These are phyloP conservation scores for Lobosporangium transversale DNA, from an alignment of 192 early-diverging fungal species.

Conservation along the genomic window DNA sequence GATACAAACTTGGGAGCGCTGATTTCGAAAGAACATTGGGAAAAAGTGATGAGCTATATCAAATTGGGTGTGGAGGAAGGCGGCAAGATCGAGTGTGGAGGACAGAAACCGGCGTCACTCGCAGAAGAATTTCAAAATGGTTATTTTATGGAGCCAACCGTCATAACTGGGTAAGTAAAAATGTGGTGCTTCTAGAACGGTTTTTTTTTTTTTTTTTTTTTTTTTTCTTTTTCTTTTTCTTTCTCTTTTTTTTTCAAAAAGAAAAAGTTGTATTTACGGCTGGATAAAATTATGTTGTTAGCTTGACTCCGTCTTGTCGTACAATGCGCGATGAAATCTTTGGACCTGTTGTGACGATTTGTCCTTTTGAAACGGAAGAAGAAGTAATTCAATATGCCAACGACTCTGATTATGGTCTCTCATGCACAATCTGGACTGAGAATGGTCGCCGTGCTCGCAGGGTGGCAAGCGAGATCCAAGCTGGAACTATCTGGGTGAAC, in stretches of 20 bases:
- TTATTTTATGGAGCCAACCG: constrained; percentile 78
- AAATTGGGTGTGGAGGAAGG: constrained; percentile 67
- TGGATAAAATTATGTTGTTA: constrained; percentile 1
- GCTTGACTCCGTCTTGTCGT: constrained; percentile 46
- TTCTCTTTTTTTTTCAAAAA: too few relatives aligned
- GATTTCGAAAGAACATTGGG: constrained; percentile 70
- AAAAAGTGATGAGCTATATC: constrained; percentile 77
- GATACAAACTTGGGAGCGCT: constrained; percentile 71
- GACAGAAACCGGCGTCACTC: constrained; percentile 48
- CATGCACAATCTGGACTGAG: constrained; percentile 76
- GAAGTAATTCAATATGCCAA: constrained; percentile 77
- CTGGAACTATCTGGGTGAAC: constrained; percentile 84
- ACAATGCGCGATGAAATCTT: constrained; percentile 82
- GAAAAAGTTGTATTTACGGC: neutral
- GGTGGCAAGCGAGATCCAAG: constrained; percentile 69
- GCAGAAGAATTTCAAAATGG: constrained; percentile 64
- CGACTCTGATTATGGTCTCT: constrained; percentile 74
- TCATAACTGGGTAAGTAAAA: constrained; percentile 66
- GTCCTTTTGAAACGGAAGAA: constrained; percentile 77
- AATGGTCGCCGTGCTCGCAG: constrained; percentile 67
- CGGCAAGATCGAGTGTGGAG: constrained; percentile 67
- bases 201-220: constrained; percentile 18
- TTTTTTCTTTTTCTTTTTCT: neutral
- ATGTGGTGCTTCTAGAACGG: too few relatives aligned
- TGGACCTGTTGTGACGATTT: constrained; percentile 82